Base-by-base conservation (phyloP, 306 rosid species). In the Lathyrus tuberosus region DNA sequence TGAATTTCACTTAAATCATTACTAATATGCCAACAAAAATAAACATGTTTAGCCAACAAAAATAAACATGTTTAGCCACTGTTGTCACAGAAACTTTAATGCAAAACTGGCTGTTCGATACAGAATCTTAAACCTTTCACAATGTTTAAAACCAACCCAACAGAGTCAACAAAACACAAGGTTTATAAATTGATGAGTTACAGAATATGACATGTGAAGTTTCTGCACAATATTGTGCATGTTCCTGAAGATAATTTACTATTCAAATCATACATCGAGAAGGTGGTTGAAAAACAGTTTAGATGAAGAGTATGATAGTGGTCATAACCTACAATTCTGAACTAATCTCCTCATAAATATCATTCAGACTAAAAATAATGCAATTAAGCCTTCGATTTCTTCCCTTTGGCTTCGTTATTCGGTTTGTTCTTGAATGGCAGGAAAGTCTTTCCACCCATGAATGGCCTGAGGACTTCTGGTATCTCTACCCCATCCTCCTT, bases 341-440 rank as follows among this genome's bases (percentile, higher is more conserved):
- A 75, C 42, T 9, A 67, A 62, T 53, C 75, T 76, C 72, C 67
- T 71, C 60, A 69, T 6, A 82, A 76, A 72, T 44, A 73, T 62
- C 74, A 68, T 49, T 58, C 70, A 49, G 77, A 76, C 74, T 35
- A 42, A 77, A 79, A 76, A 72, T 8, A 75, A 78, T 75, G 78
- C 76, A 88, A 71, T 84, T 81, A 90, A 76, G 96, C 96, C 95
- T 86, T 94, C 16, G 92, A 87, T 94, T 90, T 90, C 92, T 90
- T 94, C 96, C 97, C 22, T 20, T 20, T 20, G 22, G 22, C 22
- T 20, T 20, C 22, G 22, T 20, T 20, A 20, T 20, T 20, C 22
- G 22, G 22, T 20, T 20, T 20, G 22, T 20, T 20, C 22, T 20
- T 20, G 22, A 20, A 20, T 20, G 22, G 22, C 22, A 20, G 22